Percentiles rank a stretch among this genome's conserved stretches.
phyloP scores from a whole-genome alignment of 176 grass and related monocot species.

The Oryza meridionalis region DNA sequence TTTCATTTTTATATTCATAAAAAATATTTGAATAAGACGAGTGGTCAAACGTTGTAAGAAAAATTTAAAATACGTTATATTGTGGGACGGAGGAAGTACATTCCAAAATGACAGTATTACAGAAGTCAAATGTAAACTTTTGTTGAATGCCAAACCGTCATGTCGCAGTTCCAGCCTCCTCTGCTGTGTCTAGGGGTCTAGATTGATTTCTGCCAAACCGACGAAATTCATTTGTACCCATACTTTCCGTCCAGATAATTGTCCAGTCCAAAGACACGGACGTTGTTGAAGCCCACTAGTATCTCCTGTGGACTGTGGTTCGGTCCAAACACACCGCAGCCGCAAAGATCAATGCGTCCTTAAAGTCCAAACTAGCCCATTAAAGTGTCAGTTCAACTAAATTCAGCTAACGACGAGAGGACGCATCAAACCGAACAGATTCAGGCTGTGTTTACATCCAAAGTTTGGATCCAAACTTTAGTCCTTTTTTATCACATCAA shows the following conservation, averaged over 20 bases:
- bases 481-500: too few relatives aligned
- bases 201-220: neutral
- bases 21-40: too few relatives aligned
- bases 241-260: neutral
- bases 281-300: slow-evolving; percentile 31
- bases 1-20: too few relatives aligned
- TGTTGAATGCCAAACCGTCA: neutral
- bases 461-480: too few relatives aligned
- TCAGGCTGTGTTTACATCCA: too few relatives aligned
- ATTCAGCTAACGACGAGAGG: neutral
- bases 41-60: too few relatives aligned
- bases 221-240: neutral
- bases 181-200: neutral
- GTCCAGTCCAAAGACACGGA: neutral
- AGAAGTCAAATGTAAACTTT: slow-evolving; percentile 27
- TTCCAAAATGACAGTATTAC: neutral
- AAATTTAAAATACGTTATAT: too few relatives aligned
- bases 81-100: too few relatives aligned
- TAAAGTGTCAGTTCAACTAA: neutral
- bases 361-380: slow-evolving; percentile 33
- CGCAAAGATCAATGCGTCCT: neutral
- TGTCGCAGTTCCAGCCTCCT: neutral
- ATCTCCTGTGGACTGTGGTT: neutral
- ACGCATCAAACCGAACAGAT: neutral
- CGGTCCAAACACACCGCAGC: slow-evolving; percentile 34